Evolutionary conservation across 2,329 filamentous ascomycete genomes (phyloP).

Genomic region (Penicillium griseofulvum): DNA sequence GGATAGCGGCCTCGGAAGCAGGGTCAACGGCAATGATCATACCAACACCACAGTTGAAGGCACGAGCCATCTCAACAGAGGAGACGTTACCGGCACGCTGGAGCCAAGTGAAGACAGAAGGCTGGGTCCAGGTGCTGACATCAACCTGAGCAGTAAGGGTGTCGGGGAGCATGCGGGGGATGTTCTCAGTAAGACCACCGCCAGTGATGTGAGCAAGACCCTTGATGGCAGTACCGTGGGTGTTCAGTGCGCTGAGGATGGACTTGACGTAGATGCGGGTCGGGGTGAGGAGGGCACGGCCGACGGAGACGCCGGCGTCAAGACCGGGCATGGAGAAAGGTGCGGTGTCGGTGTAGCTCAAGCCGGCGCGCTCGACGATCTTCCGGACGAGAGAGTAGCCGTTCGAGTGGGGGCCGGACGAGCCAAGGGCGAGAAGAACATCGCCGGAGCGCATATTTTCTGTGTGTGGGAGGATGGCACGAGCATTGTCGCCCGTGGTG

Average conservation of each 20-base stretch:
- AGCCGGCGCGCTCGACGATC: conserved; percentile 70
- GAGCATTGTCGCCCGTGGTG: conserved; percentile 50
- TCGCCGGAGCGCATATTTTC: conserved; percentile 77
- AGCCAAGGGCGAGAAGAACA: conserved; percentile 79
- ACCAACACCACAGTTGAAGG: conserved; percentile 92
- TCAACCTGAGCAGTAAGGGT: conserved; percentile 79
- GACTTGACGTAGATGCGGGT: conserved; percentile 92
- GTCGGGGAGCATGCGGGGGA: conserved; percentile 85
- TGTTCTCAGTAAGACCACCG: conserved; percentile 87
- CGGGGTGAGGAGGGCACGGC: conserved; percentile 77
- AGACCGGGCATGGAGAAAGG: conserved; percentile 74
- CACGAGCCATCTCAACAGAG: conserved; percentile 77
- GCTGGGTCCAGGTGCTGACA: conserved; percentile 70
- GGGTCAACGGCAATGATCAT: conserved; percentile 81
- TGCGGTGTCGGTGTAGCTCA: conserved; percentile 68
- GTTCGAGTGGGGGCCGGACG: conserved; percentile 89
- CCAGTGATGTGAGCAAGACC: conserved; percentile 97
- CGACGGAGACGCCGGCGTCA: conserved; percentile 60
- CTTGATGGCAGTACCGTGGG: conserved; percentile 63
- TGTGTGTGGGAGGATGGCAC: conserved; percentile 70
- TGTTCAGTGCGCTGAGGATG: conserved; percentile 63
- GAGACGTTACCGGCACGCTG: conserved; percentile 68
- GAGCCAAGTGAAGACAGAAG: conserved; percentile 82
- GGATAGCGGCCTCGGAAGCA: conserved; percentile 20
- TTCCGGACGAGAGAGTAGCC: conserved; percentile 95